A percentile compares a stretch with the other conserved stretches of the same genome.
phyloP scores from a whole-genome alignment of 2,329 filamentous ascomycete species.

The Fonsecaea multimorphosa region DNA sequence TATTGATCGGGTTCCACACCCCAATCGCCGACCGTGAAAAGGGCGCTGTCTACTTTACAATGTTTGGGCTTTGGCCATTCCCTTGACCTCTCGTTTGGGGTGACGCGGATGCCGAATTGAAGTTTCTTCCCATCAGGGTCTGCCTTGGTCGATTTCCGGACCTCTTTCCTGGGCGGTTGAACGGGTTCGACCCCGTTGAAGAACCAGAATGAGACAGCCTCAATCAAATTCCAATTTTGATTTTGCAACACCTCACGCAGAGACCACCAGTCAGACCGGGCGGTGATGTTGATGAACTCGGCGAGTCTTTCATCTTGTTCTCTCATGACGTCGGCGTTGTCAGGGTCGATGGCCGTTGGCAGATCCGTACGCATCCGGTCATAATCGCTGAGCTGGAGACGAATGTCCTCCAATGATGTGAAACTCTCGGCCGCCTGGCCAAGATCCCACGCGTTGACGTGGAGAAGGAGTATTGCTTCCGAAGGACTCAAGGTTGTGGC shows the following conservation, averaged over 20 bases:
- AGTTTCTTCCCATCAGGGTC: background rate
- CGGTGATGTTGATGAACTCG: conserved; percentile 29
- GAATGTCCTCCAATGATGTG: background rate
- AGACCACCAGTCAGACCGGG: conserved; percentile 29
- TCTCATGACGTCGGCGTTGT: background rate
- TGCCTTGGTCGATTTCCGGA: background rate
- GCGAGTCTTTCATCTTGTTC: conserved; percentile 33
- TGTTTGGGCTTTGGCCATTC: background rate
- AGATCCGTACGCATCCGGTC: conserved; percentile 25
- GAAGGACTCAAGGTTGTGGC: conserved; percentile 9
- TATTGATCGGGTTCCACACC: conserved; percentile 5
- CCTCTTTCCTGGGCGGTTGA: background rate
- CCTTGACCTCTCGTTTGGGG: background rate
- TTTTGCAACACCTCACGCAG: conserved; percentile 12
- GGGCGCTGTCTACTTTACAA: background rate
- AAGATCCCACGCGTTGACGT: conserved; percentile 19
- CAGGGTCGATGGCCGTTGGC: conserved; percentile 1
- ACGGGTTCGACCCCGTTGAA: background rate
- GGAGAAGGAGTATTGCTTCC: conserved; percentile 27
- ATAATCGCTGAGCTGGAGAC: background rate
- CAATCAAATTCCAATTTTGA: conserved; percentile 25
- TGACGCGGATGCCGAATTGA: background rate
- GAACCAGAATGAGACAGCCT: conserved; percentile 24
- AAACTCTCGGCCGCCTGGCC: conserved; percentile 5
- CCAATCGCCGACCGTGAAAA: conserved; percentile 8